These are phyloP conservation scores for Dichotomocladium elegans DNA, from an alignment of 371 early-diverging fungal species.

Conservation along the genomic window DNA sequence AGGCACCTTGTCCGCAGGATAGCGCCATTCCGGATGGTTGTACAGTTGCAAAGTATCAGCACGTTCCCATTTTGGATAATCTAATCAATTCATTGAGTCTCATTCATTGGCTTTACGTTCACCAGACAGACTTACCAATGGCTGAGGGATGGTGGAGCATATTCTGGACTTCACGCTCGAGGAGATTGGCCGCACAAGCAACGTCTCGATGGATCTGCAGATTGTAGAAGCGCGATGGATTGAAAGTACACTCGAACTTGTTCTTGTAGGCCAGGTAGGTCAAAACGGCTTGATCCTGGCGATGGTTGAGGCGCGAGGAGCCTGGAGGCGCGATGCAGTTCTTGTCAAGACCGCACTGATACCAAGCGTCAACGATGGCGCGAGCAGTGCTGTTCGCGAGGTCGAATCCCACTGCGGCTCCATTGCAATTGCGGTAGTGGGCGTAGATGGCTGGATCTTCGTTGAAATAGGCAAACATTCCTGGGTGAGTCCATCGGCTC, in stretches of 20 bases:
- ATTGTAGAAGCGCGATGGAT: constrained; percentile 23
- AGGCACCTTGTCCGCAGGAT: constrained; percentile 32
- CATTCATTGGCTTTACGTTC: too few species aligned
- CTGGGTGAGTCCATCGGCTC: constrained; percentile 55
- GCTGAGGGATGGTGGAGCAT: constrained; percentile 33
- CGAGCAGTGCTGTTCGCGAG: constrained; percentile 41
- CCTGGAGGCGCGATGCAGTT: constrained; percentile 64
- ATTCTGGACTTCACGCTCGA: constrained; percentile 22
- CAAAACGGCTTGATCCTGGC: constrained; percentile 64
- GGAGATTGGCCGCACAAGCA: constrained; percentile 24
- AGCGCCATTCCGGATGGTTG: constrained; percentile 49
- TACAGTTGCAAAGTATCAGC: constrained; percentile 33
- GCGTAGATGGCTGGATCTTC: constrained; percentile 37
- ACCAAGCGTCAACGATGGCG: constrained; percentile 53
- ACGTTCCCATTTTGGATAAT: constrained; percentile 37
- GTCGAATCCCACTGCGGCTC: constrained; percentile 61
- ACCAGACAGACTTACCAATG: constrained; percentile 33
- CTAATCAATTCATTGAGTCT: too few species aligned
- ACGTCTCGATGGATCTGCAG: constrained; percentile 37
- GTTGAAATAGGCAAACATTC: constrained; percentile 53
- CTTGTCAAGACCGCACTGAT: constrained; percentile 49
- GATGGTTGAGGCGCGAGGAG: constrained; percentile 55
- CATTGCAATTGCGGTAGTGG: constrained; percentile 58
- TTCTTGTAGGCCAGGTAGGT: constrained; percentile 51
- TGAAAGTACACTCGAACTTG: constrained; percentile 29